Evolutionary conservation across 2,329 filamentous ascomycete genomes (phyloP).

Genomic region (Coleophoma eucalyptorum): DNA sequence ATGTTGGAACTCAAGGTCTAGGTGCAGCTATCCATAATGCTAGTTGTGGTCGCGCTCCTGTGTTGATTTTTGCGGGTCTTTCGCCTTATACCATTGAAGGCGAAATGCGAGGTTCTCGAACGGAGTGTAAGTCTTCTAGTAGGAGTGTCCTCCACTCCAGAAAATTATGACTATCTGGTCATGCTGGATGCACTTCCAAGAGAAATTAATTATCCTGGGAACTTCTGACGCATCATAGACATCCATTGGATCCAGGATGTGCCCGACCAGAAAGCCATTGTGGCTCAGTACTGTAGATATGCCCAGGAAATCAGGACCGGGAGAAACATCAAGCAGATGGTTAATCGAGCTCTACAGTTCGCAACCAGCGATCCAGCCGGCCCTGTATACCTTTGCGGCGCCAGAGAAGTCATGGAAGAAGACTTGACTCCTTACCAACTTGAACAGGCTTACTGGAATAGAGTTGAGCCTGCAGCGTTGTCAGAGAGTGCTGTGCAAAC

Average conservation of each 20-base stretch:
- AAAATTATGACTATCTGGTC: no score
- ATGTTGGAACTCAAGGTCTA: constrained; percentile 74
- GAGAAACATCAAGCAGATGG: constrained; percentile 71
- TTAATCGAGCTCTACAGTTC: constrained; percentile 69
- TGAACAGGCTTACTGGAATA: constrained; percentile 56
- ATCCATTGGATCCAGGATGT: constrained; percentile 80
- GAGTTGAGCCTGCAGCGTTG: constrained; percentile 54
- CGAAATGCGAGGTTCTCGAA: constrained; percentile 64
- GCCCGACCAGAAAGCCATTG: constrained; percentile 70
- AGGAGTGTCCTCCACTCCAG: no score
- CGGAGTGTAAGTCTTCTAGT: constrained; percentile 57
- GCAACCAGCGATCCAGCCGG: constrained; percentile 65
- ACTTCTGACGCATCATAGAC: no score
- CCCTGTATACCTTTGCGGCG: constrained; percentile 64
- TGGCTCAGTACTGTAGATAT: constrained; percentile 71
- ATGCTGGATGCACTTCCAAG: no score
- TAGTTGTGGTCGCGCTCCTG: constrained; percentile 61
- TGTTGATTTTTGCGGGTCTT: constrained; percentile 72
- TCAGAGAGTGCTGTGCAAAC: constrained; percentile 47
- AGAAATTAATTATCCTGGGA: no score
- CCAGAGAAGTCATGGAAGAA: constrained; percentile 69
- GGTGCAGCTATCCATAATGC: constrained; percentile 60
- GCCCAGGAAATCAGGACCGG: constrained; percentile 68
- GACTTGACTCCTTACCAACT: constrained; percentile 59
- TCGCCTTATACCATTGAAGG: constrained; percentile 70